Conservation (phyloP, 2,329 filamentous ascomycete species). For the Nigrospora sphaerica region DNA sequence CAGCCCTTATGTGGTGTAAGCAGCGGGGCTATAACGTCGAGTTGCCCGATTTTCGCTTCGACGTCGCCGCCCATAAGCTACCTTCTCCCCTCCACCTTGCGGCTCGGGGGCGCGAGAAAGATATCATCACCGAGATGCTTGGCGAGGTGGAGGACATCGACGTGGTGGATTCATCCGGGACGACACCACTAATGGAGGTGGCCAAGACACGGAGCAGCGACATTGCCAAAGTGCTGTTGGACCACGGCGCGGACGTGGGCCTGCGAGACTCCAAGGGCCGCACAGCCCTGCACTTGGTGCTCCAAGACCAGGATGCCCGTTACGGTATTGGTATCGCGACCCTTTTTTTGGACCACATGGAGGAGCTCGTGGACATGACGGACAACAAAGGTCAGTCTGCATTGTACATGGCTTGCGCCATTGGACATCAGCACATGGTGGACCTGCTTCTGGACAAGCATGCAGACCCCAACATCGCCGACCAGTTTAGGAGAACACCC, state of each 20-base stretch:
- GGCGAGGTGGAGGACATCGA: not conserved
- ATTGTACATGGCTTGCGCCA: not conserved
- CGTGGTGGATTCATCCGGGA: fast-evolving
- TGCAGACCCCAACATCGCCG: not conserved
- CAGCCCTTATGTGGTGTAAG: not conserved
- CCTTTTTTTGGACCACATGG: not conserved
- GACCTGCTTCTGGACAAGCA: not conserved
- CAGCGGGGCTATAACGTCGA: not conserved
- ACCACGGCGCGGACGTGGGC: not conserved
- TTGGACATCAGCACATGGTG: not conserved
- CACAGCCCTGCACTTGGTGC: not conserved
- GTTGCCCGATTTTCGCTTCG: not conserved
- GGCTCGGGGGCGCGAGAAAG: not conserved
- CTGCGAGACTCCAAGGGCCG: no score
- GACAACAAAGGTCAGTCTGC: not conserved
- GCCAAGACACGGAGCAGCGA: not conserved
- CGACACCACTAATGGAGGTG: not conserved
- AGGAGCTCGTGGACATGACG: not conserved
- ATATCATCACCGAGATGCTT: not conserved
- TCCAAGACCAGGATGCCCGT: not conserved
- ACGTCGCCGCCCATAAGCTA: not conserved
- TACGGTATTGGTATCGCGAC: not conserved
- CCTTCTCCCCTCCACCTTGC: not conserved
- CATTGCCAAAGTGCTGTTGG: not conserved
- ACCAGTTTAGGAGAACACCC: not conserved